Conservation (phyloP, 2,329 filamentous ascomycete species). For the Botrytis squamosa region DNA sequence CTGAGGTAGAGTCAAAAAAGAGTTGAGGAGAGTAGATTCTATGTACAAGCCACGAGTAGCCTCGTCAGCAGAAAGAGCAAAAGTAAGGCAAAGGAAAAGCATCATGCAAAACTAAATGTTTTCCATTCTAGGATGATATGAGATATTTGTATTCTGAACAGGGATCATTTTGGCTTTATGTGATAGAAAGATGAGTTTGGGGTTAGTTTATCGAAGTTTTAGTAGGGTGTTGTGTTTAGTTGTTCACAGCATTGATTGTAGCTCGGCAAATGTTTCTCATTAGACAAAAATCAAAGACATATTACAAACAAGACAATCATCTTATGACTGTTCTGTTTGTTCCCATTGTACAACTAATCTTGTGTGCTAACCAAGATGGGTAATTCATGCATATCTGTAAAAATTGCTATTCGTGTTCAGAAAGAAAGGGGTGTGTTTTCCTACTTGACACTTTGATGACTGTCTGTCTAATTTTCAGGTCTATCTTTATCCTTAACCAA, state of each 20-base stretch:
- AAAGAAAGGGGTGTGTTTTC: neutral
- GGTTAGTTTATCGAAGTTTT: neutral
- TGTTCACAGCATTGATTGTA: neutral
- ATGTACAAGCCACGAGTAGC: neutral
- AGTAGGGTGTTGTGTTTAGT: neutral
- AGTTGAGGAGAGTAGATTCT: neutral
- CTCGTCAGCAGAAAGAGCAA: neutral
- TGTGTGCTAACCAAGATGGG: fast-evolving
- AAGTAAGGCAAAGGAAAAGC: neutral
- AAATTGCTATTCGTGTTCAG: neutral
- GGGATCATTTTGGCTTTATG: neutral
- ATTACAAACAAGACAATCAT: neutral
- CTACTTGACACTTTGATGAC: neutral
- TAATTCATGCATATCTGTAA: neutral
- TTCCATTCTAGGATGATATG: neutral
- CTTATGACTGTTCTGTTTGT: neutral
- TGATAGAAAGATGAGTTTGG: too few relatives aligned
- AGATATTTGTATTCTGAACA: neutral
- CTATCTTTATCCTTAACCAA: neutral
- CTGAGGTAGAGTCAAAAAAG: neutral
- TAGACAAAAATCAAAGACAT: neutral
- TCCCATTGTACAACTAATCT: neutral
- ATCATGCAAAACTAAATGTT: neutral
- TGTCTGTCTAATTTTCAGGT: neutral
- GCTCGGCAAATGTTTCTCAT: neutral